These are phyloP conservation scores for Chamaecyparis obtusa DNA, from an alignment of 75 land plant species.

Conservation along the genomic window DNA sequence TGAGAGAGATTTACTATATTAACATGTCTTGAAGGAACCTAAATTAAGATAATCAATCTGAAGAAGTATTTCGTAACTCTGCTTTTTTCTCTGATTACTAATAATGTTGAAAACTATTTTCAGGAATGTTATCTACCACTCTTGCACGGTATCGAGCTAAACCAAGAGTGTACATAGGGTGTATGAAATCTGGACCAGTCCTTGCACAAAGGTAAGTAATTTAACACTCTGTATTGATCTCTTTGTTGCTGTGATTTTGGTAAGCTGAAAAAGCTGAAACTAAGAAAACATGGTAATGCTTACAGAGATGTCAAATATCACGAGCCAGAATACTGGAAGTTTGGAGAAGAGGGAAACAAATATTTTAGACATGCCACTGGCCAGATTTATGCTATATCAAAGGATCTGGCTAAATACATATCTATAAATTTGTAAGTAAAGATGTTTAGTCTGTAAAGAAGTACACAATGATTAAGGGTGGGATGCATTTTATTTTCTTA, in stretches of 20 bases:
- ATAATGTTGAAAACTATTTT: neutral
- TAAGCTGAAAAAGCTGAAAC: neutral
- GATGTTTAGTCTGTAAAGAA: neutral
- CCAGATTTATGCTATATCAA: conserved; percentile 95
- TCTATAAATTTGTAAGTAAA: conserved; percentile 68
- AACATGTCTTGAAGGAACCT: neutral
- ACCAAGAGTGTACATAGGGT: conserved; percentile 84
- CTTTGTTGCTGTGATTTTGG: neutral
- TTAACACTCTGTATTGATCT: neutral
- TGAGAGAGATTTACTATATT: neutral
- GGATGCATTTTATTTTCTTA: neutral
- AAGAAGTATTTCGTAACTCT: neutral
- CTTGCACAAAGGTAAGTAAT: conserved; percentile 69
- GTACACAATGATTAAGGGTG: neutral
- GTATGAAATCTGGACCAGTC: conserved; percentile 98
- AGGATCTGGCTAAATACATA: conserved; percentile 85
- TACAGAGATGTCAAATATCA: conserved; percentile 83
- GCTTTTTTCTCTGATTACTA: neutral
- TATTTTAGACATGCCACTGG: conserved; percentile 99
- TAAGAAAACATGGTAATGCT: neutral
- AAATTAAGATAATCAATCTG: neutral
- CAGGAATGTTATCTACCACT: conserved; percentile 69
- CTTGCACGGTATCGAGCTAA: conserved; percentile 61
- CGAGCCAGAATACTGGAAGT: conserved; percentile 99
- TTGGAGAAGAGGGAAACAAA: conserved; percentile 97